Evolutionary conservation across 2,329 filamentous ascomycete species (phyloP).

Genomic region (Boeremia lycopersici): DNA sequence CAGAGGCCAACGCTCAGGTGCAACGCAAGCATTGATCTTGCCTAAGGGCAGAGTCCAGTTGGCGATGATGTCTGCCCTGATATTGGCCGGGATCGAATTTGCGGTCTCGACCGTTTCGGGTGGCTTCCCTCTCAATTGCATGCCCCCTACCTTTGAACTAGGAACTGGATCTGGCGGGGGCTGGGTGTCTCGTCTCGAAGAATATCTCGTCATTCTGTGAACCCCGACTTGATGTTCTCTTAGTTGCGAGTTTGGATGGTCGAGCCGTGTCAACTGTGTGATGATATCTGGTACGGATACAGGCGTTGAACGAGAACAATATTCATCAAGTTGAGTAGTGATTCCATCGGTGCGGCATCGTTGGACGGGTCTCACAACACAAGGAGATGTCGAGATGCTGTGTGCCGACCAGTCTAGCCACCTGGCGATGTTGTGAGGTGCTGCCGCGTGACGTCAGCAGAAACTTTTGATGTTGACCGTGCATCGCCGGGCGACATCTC

Average conservation of each 20-base stretch:
- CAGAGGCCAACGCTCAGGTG: background rate
- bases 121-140: background rate
- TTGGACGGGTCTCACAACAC: background rate
- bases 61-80: background rate
- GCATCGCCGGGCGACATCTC: slow-evolving; percentile 7
- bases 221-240: background rate
- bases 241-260: background rate
- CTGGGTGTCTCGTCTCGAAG: background rate
- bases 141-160: too few relatives aligned
- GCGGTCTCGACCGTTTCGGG: background rate
- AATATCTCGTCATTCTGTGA: background rate
- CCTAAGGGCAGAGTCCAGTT: slow-evolving; percentile 1
- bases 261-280: background rate
- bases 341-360: background rate
- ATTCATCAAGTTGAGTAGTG: background rate
- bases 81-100: background rate
- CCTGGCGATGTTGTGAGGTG: slow-evolving; percentile 1
- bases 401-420: background rate
- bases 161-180: background rate
- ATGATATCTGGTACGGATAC: background rate
- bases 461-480: slow-evolving; percentile 16
- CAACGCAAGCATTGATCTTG: slow-evolving; percentile 1
- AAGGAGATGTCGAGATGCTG: background rate
- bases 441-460: slow-evolving; percentile 19
- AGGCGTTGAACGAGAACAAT: background rate